Conservation (phyloP, 306 rosid species). For the Acacia crassicarpa region DNA sequence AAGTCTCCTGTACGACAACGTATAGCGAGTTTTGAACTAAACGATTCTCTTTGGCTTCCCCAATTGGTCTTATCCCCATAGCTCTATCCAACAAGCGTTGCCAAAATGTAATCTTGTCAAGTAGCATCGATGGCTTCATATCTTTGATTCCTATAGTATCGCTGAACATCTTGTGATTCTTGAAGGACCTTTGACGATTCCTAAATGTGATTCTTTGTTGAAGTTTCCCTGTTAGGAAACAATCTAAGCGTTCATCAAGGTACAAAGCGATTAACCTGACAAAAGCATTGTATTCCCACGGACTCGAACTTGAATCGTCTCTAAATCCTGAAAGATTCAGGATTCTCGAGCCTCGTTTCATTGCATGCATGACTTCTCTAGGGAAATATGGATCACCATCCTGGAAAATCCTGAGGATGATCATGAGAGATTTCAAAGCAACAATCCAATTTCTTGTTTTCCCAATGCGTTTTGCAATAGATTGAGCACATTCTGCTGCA, state of each 20-base stretch:
- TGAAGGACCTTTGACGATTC: slow-evolving; percentile 6
- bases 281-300: slow-evolving; percentile 78
- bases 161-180: neutral
- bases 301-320: slow-evolving; percentile 74
- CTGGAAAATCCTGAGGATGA: slow-evolving; percentile 74
- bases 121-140: slow-evolving; percentile 65
- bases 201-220: slow-evolving; percentile 50
- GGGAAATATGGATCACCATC: slow-evolving; percentile 88
- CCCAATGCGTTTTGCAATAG: slow-evolving; percentile 63
- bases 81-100: slow-evolving; percentile 80
- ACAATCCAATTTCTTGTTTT: slow-evolving; percentile 77
- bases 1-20: slow-evolving; percentile 80
- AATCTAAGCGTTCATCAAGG: slow-evolving; percentile 80
- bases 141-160: slow-evolving; percentile 50
- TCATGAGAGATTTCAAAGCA: slow-evolving; percentile 73
- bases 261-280: slow-evolving; percentile 70
- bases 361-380: slow-evolving; percentile 64
- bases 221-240: slow-evolving; percentile 77
- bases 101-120: slow-evolving; percentile 62
- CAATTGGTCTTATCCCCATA: slow-evolving; percentile 59
- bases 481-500: slow-evolving; percentile 65
- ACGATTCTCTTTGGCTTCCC: slow-evolving; percentile 51
- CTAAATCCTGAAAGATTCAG: slow-evolving; percentile 73
- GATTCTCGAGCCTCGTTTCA: slow-evolving; percentile 74
- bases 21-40: slow-evolving; percentile 57